phyloP scores from a whole-genome alignment of 2,329 filamentous ascomycete species.

The Fusarium napiforme region DNA sequence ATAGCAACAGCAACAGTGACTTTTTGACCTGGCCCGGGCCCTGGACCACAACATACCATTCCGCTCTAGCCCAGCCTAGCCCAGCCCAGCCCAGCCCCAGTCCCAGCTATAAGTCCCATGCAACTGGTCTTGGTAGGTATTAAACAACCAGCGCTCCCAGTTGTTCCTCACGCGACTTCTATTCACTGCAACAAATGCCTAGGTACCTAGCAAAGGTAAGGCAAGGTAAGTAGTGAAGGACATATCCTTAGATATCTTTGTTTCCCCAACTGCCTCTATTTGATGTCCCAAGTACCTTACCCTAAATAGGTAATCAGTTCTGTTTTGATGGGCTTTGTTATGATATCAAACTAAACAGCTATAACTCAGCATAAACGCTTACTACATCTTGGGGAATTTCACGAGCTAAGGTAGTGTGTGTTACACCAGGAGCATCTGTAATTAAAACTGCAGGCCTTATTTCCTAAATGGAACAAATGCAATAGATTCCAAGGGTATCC shows the following conservation, averaged over 20 bases:
- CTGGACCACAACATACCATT: conserved; percentile 24
- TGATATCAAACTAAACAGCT: neutral
- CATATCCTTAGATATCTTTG: neutral
- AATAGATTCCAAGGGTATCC: neutral
- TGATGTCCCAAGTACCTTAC: neutral
- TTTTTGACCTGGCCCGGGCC: neutral
- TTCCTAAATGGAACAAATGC: conserved; percentile 1
- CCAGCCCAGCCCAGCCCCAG: neutral
- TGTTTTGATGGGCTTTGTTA: neutral
- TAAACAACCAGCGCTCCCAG: neutral
- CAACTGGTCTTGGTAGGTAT: neutral
- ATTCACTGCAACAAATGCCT: neutral
- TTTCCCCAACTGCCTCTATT: neutral
- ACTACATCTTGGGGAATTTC: neutral
- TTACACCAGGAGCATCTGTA: neutral
- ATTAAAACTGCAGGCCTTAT: neutral
- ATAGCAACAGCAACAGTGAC: conserved; percentile 38
- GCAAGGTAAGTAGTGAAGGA: neutral
- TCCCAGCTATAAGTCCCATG: neutral
- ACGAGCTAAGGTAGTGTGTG: neutral
- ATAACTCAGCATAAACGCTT: neutral
- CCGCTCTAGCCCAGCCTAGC: neutral
- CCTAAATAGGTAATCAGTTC: neutral
- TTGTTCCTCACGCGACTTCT: neutral
- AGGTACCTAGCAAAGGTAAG: neutral